These are phyloP conservation scores for Neofusicoccum cordaticola DNA, from an alignment of 2,329 filamentous ascomycete genomes.

Conservation along the genomic window DNA sequence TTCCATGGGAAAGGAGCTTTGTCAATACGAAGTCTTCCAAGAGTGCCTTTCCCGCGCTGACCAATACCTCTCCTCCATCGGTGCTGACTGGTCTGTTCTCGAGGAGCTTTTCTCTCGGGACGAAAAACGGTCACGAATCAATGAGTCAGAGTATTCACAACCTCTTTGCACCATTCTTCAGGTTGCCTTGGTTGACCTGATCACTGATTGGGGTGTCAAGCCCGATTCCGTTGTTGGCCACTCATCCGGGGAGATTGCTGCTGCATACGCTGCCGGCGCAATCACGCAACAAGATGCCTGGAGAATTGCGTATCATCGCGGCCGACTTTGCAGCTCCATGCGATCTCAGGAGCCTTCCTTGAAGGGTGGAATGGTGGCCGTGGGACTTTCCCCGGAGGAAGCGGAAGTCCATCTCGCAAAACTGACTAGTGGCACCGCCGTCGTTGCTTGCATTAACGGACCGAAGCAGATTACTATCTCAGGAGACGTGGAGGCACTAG, in stretches of 20 bases:
- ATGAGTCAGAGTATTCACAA: constrained; percentile 16
- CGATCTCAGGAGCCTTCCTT: no score
- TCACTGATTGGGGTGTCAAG: constrained; percentile 11
- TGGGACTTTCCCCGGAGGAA: constrained; percentile 19
- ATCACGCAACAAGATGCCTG: constrained; percentile 16
- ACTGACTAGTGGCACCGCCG: constrained; percentile 15
- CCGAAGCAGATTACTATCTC: constrained; percentile 12
- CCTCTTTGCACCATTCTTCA: constrained; percentile 18
- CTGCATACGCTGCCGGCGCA: constrained; percentile 18
- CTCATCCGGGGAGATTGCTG: constrained; percentile 20
- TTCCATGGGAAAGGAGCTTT: not conserved
- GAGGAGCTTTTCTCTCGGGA: constrained; percentile 24
- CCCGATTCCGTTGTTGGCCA: constrained; percentile 7
- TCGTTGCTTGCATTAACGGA: constrained; percentile 22
- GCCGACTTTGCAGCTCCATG: not conserved
- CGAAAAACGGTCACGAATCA: constrained; percentile 20
- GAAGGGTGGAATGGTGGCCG: constrained; percentile 27
- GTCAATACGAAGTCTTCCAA: constrained; percentile 4
- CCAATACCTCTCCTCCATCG: constrained; percentile 12
- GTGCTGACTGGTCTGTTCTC: constrained; percentile 18
- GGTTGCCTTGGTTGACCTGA: constrained; percentile 13
- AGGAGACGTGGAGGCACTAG: not conserved
- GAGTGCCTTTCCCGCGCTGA: constrained; percentile 20
- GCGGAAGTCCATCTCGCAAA: constrained; percentile 14
- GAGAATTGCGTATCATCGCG: constrained; percentile 16